phyloP scores from a whole-genome alignment of 768 basidiomycete species.

The Polyporus arcularius region DNA sequence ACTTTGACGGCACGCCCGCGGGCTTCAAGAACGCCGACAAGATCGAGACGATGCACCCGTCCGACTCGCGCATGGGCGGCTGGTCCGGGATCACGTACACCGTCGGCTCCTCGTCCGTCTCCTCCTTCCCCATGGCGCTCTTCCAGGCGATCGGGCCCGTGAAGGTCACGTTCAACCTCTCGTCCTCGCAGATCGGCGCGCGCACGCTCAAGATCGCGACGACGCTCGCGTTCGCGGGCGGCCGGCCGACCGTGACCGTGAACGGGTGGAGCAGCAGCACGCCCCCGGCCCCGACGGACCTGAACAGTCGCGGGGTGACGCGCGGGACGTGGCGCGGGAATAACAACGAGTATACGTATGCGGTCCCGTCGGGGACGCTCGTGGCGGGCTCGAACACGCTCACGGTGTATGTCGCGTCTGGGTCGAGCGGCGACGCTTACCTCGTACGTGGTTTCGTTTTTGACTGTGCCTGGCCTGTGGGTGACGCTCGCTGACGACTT shows the following conservation, averaged over 20 bases:
- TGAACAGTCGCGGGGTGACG: conserved; percentile 32
- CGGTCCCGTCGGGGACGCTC: conserved; percentile 43
- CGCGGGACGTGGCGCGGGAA: conserved; percentile 53
- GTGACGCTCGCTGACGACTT: background rate
- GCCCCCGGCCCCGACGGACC: conserved; percentile 35
- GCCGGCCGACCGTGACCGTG: conserved; percentile 46
- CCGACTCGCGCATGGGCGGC: conserved; percentile 46
- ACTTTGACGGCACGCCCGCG: conserved; percentile 44
- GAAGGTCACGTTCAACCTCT: conserved; percentile 43
- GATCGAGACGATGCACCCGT: conserved; percentile 53
- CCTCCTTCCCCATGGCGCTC: conserved; percentile 53
- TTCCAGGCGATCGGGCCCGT: conserved; percentile 50
- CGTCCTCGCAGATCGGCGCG: conserved; percentile 48
- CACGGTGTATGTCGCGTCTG: conserved; percentile 44
- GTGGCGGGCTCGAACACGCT: conserved; percentile 46
- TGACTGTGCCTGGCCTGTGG: background rate
- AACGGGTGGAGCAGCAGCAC: conserved; percentile 45
- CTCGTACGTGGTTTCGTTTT: conserved; percentile 25
- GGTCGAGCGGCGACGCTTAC: conserved; percentile 45
- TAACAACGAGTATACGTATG: conserved; percentile 46
- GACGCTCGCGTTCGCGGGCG: conserved; percentile 48
- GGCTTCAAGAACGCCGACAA: conserved; percentile 53
- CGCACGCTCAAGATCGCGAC: conserved; percentile 48
- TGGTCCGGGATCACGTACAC: conserved; percentile 52
- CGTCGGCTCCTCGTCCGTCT: conserved; percentile 37